These are phyloP conservation scores for Backusella tuberculispora DNA, from an alignment of 192 early-diverging fungal species.

Conservation along the genomic window DNA sequence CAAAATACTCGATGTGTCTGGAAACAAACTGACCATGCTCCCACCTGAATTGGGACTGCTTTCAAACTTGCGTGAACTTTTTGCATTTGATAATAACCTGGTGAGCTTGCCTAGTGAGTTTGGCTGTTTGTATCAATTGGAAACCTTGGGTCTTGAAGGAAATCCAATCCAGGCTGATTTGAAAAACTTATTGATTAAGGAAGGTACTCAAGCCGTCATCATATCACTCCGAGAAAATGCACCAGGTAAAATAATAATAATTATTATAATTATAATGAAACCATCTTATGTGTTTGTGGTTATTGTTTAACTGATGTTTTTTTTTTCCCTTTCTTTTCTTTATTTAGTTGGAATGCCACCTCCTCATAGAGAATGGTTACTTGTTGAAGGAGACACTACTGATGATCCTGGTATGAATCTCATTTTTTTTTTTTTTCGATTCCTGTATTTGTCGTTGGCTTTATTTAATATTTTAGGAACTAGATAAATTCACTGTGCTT, in stretches of 20 bases:
- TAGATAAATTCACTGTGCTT: conserved; percentile 88
- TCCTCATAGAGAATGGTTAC: conserved; percentile 88
- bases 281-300: no score
- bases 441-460: background rate
- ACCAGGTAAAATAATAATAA: no score
- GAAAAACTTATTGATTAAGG: conserved; percentile 80
- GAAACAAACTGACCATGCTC: conserved; percentile 80
- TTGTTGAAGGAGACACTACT: conserved; percentile 75
- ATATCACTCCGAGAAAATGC: conserved; percentile 87
- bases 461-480: background rate
- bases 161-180: conserved; percentile 90
- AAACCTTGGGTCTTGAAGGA: conserved; percentile 91
- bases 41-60: conserved; percentile 92
- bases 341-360: conserved; percentile 72
- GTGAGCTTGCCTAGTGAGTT: conserved; percentile 85
- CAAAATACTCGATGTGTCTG: conserved; percentile 83
- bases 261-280: background rate
- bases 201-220: conserved; percentile 83
- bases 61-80: conserved; percentile 76
- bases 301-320: background rate
- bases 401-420: conserved; percentile 48
- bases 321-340: conserved; percentile 14
- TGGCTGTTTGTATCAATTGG: conserved; percentile 87
- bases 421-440: conserved; percentile 24
- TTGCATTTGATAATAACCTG: conserved; percentile 91